Base-by-base conservation (phyloP, 495 filamentous ascomycete genomes). In the Hypoxylon cercidicola region DNA sequence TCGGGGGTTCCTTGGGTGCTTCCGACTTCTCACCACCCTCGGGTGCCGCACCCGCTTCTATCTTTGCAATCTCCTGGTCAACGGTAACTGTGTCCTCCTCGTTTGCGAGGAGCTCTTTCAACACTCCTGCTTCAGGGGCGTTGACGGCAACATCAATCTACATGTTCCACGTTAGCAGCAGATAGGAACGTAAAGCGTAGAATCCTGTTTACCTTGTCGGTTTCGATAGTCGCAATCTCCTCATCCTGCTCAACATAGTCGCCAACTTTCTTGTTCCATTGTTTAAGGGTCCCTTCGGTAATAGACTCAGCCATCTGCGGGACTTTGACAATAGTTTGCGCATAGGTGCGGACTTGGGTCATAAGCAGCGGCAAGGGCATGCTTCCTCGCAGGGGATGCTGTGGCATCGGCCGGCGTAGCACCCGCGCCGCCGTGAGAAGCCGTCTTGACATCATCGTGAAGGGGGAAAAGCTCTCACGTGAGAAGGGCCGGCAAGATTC, bases 231-330 rank as follows among this genome's bases (percentile, higher is more conserved):
- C 25, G 95, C 96, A 73, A 99, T 95, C 75, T 98, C 96, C 77
- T 99, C 96, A 72, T 98, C 96, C 72, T 89, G 88, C 80, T 95
- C 91, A 13, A 99, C 93, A 69, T 85, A 95, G 79, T 99, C 96
- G 55, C 95, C 95, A 74, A 97, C 82, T 79, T 96, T 87, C 85
- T 98, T 98, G 60, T 87, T 89, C 81, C 91, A 99, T 70, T 97
- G 92, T 80, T 97, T 98, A 73, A 99, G 76, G 16, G 96, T 98
- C 53, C 95, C 95, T 77, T 99, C 95, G 39, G 92, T 96, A 74
- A 99, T 98, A 12, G 96, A 99, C 76, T 99, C 95, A 54, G 95
- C 95, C 95, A 99, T 99, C 70, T 93, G 84, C 15, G 95, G 96
- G 69, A 97, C 96, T 79, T 97, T 95, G 75, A 99, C 88, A 48